Evolutionary conservation across 345 rosid genomes (phyloP).

Genomic region (Euphorbia tirucalli): DNA sequence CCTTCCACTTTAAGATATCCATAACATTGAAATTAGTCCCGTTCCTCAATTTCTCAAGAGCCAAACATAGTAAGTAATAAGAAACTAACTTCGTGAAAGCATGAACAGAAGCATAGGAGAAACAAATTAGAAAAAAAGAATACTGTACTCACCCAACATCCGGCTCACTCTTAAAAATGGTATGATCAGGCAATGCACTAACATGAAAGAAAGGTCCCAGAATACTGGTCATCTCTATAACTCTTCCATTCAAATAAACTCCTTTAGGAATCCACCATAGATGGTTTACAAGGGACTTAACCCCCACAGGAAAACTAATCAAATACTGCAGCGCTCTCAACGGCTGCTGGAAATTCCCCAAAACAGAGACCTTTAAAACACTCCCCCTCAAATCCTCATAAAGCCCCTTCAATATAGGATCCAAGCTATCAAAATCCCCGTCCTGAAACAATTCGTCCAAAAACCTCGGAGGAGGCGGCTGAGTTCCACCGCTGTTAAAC

Average conservation of each 20-base stretch:
- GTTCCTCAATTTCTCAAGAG: not conserved
- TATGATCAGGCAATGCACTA: constrained; percentile 84
- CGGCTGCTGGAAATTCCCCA: constrained; percentile 91
- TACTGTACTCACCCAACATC: constrained; percentile 81
- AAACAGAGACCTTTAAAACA: constrained; percentile 68
- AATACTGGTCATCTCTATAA: constrained; percentile 93
- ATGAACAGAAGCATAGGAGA: not conserved
- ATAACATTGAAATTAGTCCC: not conserved
- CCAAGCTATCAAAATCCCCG: constrained; percentile 77
- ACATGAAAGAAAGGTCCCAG: constrained; percentile 93
- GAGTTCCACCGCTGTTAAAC: constrained; percentile 28
- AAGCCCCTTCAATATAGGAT: constrained; percentile 66
- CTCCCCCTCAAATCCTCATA: constrained; percentile 90
- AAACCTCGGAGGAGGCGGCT: constrained; percentile 60
- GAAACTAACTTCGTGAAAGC: not conserved
- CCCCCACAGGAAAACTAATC: constrained; percentile 68
- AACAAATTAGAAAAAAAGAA: not conserved
- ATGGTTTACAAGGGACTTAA: constrained; percentile 76
- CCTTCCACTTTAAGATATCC: too few relatives aligned
- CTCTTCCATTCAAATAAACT: constrained; percentile 82
- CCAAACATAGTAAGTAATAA: not conserved
- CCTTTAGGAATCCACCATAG: constrained; percentile 96
- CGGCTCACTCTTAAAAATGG: constrained; percentile 85
- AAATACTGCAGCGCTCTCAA: constrained; percentile 73
- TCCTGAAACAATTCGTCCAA: constrained; percentile 78